Conservation (phyloP, 73 alveolate species). For the Tetrahymena thermophila region DNA sequence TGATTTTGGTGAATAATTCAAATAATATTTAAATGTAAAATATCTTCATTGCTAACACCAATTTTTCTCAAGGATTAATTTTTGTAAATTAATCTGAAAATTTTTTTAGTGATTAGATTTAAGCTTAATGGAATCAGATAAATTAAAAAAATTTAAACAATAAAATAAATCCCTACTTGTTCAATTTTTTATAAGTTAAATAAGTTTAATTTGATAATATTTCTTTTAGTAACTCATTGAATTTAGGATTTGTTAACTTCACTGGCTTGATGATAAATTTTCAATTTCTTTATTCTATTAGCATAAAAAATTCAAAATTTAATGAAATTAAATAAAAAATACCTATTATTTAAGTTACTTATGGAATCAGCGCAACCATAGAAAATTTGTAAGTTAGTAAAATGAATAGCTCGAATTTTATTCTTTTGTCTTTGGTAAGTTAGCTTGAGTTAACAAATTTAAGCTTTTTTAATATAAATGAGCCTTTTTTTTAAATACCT, state of each 20-base stretch:
- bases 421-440: background rate
- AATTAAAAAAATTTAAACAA: too few relatives aligned
- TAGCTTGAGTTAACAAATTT: background rate
- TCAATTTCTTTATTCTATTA: background rate
- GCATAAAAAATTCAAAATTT: background rate
- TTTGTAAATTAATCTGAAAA: background rate
- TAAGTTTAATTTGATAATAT: background rate
- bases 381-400: background rate
- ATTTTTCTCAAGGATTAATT: background rate
- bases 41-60: background rate
- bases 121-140: too few relatives aligned
- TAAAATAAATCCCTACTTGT: background rate
- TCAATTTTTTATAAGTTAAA: background rate
- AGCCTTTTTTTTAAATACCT: too few relatives aligned
- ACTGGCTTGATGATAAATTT: background rate
- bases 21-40: background rate
- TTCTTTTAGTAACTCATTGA: too few relatives aligned
- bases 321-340: background rate
- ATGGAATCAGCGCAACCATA: background rate
- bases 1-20: background rate
- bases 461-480: background rate
- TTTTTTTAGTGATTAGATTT: background rate
- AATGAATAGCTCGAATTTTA: background rate
- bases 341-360: background rate
- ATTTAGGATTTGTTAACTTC: background rate